Evolutionary conservation across 2,329 filamentous ascomycete species (phyloP).

Genomic region (Lachnellula cervina): DNA sequence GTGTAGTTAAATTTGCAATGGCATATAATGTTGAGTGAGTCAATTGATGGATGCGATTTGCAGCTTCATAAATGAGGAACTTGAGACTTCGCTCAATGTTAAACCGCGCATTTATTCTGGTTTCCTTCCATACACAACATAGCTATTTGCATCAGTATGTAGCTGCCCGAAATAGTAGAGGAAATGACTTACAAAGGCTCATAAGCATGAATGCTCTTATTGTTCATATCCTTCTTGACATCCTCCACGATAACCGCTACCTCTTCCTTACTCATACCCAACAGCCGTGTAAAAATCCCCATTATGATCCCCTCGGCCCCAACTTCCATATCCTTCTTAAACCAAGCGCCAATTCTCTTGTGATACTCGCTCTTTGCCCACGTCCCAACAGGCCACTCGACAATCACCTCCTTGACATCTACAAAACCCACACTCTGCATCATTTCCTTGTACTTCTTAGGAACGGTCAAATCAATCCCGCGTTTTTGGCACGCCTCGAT

Average conservation of each 20-base stretch:
- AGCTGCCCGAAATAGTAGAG: not conserved
- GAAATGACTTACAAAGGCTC: conserved; percentile 12
- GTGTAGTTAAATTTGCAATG: not conserved
- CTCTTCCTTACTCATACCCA: conserved; percentile 13
- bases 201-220: conserved; percentile 11
- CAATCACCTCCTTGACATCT: conserved; percentile 36
- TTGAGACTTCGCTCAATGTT: too few species aligned
- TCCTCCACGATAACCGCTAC: conserved; percentile 5
- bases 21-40: not conserved
- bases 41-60: too few species aligned
- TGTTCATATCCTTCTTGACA: conserved; percentile 11
- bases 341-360: conserved; percentile 8
- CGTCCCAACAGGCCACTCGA: conserved; percentile 39
- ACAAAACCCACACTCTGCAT: conserved; percentile 18
- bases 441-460: conserved; percentile 11
- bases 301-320: conserved; percentile 5
- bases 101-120: not conserved
- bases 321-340: conserved; percentile 5
- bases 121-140: conserved; percentile 7
- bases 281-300: conserved; percentile 8
- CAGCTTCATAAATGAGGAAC: too few species aligned
- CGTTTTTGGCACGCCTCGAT: not conserved
- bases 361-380: conserved; percentile 6
- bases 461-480: conserved; percentile 6
- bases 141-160: not conserved